Percentiles rank a stretch among this genome's conserved stretches.
phyloP scores from a whole-genome alignment of 106 monocot genomes.

The Allium sativum region DNA sequence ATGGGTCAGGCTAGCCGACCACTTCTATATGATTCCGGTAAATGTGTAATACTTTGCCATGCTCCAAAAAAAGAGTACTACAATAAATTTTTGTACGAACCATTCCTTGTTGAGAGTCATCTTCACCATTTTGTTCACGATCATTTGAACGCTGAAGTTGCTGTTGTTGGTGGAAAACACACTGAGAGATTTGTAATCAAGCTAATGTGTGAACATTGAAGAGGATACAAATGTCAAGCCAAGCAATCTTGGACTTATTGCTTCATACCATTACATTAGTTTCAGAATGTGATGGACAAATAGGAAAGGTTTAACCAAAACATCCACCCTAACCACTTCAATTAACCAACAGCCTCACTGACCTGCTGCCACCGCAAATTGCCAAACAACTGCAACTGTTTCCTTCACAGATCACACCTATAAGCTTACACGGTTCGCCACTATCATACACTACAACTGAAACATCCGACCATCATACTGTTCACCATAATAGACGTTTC shows the following conservation, averaged over 20 bases:
- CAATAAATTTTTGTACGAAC: conserved; percentile 87
- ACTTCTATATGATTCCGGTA: conserved; percentile 71
- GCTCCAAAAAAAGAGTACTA: conserved; percentile 92
- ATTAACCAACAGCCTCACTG: no score
- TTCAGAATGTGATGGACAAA: no score
- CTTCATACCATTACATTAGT: conserved; percentile 92
- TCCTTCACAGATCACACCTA: no score
- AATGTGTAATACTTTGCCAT: conserved; percentile 87
- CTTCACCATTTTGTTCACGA: conserved; percentile 89
- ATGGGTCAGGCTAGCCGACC: conserved; percentile 95
- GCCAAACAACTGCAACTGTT: no score
- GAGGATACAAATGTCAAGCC: conserved; percentile 86
- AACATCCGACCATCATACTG: no score
- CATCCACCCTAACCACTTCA: no score
- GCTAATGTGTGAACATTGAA: conserved; percentile 76
- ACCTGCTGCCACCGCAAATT: no score
- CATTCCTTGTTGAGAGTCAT: conserved; percentile 94
- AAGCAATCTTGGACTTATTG: conserved; percentile 81
- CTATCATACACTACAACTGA: no score
- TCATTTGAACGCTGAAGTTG: conserved; percentile 91
- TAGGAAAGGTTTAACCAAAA: no score
- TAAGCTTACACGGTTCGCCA: no score
- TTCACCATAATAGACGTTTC: no score
- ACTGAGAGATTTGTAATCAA: conserved; percentile 66
- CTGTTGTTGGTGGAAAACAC: conserved; percentile 66